Conservation (phyloP, 2,329 filamentous ascomycete species). For the Bipolaris gigantea region DNA sequence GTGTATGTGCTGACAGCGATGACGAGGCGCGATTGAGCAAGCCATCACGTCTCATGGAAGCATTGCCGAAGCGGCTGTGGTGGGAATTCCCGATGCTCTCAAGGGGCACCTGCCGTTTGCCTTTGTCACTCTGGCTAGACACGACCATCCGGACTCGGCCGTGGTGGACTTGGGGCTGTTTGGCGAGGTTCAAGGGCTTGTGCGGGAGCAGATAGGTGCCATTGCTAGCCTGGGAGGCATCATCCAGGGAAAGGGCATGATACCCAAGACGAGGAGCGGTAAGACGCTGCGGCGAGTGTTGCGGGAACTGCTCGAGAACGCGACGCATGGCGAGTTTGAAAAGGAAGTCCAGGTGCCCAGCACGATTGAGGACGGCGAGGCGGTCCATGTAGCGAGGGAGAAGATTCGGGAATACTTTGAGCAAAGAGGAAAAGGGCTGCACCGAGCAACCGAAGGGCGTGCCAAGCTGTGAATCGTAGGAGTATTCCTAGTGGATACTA, state of each 20-base stretch:
- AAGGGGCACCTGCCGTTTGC: constrained; percentile 94
- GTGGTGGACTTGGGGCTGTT: constrained; percentile 54
- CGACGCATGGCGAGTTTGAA: constrained; percentile 70
- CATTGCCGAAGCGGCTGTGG: constrained; percentile 82
- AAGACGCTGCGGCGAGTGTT: constrained; percentile 85
- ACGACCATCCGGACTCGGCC: constrained; percentile 56
- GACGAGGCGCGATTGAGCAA: constrained; percentile 80
- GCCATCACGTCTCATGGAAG: constrained; percentile 78
- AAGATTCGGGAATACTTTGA: constrained; percentile 78
- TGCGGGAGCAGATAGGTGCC: constrained; percentile 80
- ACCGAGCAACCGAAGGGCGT: constrained; percentile 43
- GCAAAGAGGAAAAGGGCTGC: constrained; percentile 44
- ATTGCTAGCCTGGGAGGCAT: constrained; percentile 86
- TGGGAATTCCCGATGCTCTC: constrained; percentile 79
- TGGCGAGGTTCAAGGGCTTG: constrained; percentile 69
- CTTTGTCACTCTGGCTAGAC: constrained; percentile 68
- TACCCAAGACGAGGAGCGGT: constrained; percentile 88
- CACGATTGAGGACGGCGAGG: constrained; percentile 79
- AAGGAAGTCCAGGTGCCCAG: constrained; percentile 74
- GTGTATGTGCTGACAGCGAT: constrained; percentile 5
- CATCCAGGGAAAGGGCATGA: constrained; percentile 81
- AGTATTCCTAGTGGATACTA: no score
- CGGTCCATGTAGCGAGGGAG: constrained; percentile 71
- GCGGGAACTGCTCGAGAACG: constrained; percentile 82
- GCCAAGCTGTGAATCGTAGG: constrained; percentile 48